Evolutionary conservation across 441 rosid species (phyloP).

Genomic region (Pelargonium fulgidum): DNA sequence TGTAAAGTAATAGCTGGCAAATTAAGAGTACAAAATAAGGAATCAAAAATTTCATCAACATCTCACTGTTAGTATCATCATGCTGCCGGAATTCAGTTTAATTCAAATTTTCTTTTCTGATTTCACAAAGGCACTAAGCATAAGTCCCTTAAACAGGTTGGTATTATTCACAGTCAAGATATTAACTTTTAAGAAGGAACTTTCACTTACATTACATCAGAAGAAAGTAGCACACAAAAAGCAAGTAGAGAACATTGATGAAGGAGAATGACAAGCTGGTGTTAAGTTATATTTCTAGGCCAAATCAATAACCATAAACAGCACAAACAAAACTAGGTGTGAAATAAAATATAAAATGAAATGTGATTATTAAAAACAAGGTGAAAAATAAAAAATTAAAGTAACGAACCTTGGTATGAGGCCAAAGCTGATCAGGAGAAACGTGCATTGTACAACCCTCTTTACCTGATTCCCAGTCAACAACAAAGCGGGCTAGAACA

Average conservation of each 20-base stretch:
- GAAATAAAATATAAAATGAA: not conserved
- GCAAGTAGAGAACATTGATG: not conserved
- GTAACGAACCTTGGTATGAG: slow-evolving; percentile 78
- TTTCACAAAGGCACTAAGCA: not conserved
- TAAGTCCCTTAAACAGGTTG: not conserved
- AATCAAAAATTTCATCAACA: not conserved
- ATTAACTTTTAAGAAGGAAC: not conserved
- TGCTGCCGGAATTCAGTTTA: not conserved
- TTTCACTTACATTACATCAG: not conserved
- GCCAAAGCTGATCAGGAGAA: slow-evolving; percentile 99
- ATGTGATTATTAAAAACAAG: not conserved
- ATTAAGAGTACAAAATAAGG: not conserved
- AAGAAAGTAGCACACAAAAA: not conserved
- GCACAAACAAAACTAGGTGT: no score
- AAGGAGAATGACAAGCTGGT: not conserved
- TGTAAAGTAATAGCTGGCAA: not conserved
- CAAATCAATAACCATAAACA: no score
- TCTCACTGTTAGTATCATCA: not conserved
- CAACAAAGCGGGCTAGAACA: slow-evolving; percentile 87
- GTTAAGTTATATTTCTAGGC: no score
- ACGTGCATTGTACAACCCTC: slow-evolving; percentile 99
- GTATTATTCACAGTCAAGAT: slow-evolving; percentile 3
- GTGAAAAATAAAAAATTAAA: not conserved
- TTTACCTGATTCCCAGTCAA: slow-evolving; percentile 96
- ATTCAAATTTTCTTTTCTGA: not conserved